These are phyloP conservation scores for Crassisporium funariophilum DNA, from an alignment of 768 basidiomycete species.

Conservation along the genomic window DNA sequence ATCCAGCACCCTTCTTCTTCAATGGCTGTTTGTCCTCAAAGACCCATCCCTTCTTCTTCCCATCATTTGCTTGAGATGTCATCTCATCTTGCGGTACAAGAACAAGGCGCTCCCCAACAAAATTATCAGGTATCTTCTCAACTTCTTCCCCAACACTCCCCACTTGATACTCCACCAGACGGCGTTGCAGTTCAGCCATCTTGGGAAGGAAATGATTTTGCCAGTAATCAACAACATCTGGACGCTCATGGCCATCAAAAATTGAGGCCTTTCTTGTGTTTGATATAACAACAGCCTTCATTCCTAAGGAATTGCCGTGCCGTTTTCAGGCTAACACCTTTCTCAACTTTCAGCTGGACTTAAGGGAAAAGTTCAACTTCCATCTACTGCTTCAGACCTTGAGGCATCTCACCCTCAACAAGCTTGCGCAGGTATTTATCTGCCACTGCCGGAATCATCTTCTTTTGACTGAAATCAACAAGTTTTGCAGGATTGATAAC, in stretches of 20 bases:
- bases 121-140: slow-evolving; percentile 7
- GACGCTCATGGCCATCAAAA: slow-evolving; percentile 38
- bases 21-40: slow-evolving; percentile 33
- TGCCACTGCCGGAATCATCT: slow-evolving; percentile 26
- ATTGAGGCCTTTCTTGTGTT: slow-evolving; percentile 34
- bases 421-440: slow-evolving; percentile 29
- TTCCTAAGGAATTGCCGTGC: slow-evolving; percentile 30
- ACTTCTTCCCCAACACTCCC: slow-evolving; percentile 10
- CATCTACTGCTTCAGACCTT: slow-evolving; percentile 34
- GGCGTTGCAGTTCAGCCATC: slow-evolving; percentile 19
- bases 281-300: slow-evolving; percentile 28
- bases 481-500: slow-evolving; percentile 35
- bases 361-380: slow-evolving; percentile 34
- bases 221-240: slow-evolving; percentile 36
- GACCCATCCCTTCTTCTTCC: slow-evolving; percentile 33
- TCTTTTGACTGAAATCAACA: slow-evolving; percentile 22
- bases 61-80: slow-evolving; percentile 43
- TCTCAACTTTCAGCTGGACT: slow-evolving; percentile 27
- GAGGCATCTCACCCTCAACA: slow-evolving; percentile 35
- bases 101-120: slow-evolving; percentile 28
- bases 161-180: slow-evolving; percentile 21
- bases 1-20: slow-evolving; percentile 39
- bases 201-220: slow-evolving; percentile 33
- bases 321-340: slow-evolving; percentile 33
- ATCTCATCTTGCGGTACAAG: slow-evolving; percentile 40